Percentiles rank a stretch among this genome's conserved stretches.
These are phyloP conservation scores for Aspergillus diversus DNA, from an alignment of 495 filamentous ascomycete genomes.

Conservation along the genomic window DNA sequence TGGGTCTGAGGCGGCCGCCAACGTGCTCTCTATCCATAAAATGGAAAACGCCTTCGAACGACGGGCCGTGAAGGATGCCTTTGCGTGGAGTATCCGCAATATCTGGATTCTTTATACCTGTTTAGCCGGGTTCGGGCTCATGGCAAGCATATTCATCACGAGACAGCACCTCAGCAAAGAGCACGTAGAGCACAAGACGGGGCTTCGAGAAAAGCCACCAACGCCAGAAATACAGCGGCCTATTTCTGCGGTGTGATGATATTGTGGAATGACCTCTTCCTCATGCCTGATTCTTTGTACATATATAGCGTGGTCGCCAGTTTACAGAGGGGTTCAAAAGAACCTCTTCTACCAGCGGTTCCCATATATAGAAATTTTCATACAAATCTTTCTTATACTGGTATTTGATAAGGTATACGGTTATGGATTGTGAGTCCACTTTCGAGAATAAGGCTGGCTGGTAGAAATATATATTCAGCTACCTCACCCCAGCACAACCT, in stretches of 20 bases:
- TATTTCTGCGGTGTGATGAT: neutral
- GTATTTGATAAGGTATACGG: too few species aligned
- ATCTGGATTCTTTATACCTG: slow-evolving; percentile 66
- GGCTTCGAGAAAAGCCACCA: slow-evolving; percentile 34
- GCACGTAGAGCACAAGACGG: slow-evolving; percentile 63
- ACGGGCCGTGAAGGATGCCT: slow-evolving; percentile 55
- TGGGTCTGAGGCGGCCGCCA: slow-evolving; percentile 55
- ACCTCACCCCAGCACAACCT: too few species aligned
- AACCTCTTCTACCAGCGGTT: too few species aligned
- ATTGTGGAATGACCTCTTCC: neutral
- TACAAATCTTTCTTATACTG: too few species aligned
- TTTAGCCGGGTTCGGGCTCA: slow-evolving; percentile 51
- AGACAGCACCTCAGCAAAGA: slow-evolving; percentile 55
- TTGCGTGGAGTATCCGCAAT: slow-evolving; percentile 62
- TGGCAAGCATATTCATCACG: slow-evolving; percentile 58
- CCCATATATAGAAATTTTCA: too few species aligned
- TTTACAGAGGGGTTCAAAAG: too few species aligned
- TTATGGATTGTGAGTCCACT: too few species aligned
- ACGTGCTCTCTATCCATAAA: slow-evolving; percentile 47
- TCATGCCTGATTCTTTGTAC: neutral
- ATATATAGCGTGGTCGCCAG: neutral
- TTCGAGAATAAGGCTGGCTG: too few species aligned
- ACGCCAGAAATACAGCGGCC: neutral
- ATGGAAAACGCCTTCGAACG: slow-evolving; percentile 50
- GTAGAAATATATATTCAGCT: too few species aligned